A percentile compares a stretch with the other conserved stretches of the same genome.
Evolutionary conservation across 2,329 filamentous ascomycete genomes (phyloP).

Genomic region (Dryadomyces quercus-mongolicae): DNA sequence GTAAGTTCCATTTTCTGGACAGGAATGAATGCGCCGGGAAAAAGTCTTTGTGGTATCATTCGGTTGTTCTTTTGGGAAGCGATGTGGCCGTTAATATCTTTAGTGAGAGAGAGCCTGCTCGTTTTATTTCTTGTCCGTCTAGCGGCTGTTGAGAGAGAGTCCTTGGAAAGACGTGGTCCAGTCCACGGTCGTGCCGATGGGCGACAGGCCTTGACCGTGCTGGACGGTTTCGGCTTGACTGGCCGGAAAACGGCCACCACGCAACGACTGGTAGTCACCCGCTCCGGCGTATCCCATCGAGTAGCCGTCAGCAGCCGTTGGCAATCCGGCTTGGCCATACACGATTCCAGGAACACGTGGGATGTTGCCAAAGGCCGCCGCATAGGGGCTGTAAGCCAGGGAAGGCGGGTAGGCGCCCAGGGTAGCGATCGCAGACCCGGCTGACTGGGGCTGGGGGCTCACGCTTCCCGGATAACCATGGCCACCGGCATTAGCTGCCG

Average conservation of each 20-base stretch:
- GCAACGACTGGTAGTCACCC: constrained; percentile 33
- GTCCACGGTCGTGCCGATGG: constrained; percentile 37
- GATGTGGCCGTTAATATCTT: not conserved
- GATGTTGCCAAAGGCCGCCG: constrained; percentile 27
- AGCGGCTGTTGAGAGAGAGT: constrained; percentile 48
- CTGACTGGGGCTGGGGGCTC: constrained; percentile 11
- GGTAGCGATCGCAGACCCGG: constrained; percentile 25
- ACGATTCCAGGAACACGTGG: constrained; percentile 23
- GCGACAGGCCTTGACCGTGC: constrained; percentile 26
- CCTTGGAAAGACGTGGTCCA: constrained; percentile 58
- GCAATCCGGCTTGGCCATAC: constrained; percentile 27
- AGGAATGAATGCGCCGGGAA: not conserved
- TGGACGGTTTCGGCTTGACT: constrained; percentile 20
- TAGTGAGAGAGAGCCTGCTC: not conserved
- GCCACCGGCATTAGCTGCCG: not conserved
- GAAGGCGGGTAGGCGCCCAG: constrained; percentile 22
- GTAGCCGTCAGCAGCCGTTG: constrained; percentile 29
- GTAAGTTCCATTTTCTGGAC: not conserved
- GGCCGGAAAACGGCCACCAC: constrained; percentile 33
- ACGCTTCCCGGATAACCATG: constrained; percentile 12
- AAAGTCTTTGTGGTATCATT: not conserved
- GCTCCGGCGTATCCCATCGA: constrained; percentile 25
- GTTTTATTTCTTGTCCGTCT: not conserved
- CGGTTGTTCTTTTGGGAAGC: not conserved
- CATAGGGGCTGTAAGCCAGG: constrained; percentile 25